phyloP scores from a whole-genome alignment of 495 filamentous ascomycete genomes.

The Cudoniella acicularis region DNA sequence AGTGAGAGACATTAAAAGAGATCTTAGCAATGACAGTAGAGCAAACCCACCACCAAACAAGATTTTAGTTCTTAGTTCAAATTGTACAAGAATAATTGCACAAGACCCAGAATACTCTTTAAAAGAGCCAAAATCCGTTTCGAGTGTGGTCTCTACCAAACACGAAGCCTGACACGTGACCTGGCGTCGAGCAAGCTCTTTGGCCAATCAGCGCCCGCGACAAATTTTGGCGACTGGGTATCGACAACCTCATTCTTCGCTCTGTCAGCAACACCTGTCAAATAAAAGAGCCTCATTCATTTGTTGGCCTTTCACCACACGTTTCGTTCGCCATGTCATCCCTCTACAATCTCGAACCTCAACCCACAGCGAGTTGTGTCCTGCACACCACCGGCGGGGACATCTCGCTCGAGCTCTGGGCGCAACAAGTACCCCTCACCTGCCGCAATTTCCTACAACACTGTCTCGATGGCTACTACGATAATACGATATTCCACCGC shows the following conservation, averaged over 20 bases:
- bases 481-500: slow-evolving; percentile 88
- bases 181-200: too few species aligned
- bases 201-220: not conserved
- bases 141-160: too few species aligned
- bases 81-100: too few species aligned
- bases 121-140: too few species aligned
- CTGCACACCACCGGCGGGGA: slow-evolving; percentile 87
- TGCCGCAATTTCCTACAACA: slow-evolving; percentile 95
- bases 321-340: slow-evolving; percentile 60
- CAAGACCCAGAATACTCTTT: too few species aligned
- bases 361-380: slow-evolving; percentile 83
- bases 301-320: slow-evolving; percentile 5
- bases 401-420: slow-evolving; percentile 86
- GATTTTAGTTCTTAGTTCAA: too few species aligned
- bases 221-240: not conserved
- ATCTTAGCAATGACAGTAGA: too few species aligned
- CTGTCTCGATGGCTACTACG: slow-evolving; percentile 92
- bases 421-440: slow-evolving; percentile 85
- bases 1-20: too few species aligned
- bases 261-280: not conserved
- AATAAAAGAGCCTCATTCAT: slow-evolving; percentile 16
- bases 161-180: too few species aligned
- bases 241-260: not conserved
- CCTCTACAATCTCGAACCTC: slow-evolving; percentile 91
- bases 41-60: too few species aligned